phyloP scores from a whole-genome alignment of 2,329 filamentous ascomycete genomes.

The Hypocreales sp. region DNA sequence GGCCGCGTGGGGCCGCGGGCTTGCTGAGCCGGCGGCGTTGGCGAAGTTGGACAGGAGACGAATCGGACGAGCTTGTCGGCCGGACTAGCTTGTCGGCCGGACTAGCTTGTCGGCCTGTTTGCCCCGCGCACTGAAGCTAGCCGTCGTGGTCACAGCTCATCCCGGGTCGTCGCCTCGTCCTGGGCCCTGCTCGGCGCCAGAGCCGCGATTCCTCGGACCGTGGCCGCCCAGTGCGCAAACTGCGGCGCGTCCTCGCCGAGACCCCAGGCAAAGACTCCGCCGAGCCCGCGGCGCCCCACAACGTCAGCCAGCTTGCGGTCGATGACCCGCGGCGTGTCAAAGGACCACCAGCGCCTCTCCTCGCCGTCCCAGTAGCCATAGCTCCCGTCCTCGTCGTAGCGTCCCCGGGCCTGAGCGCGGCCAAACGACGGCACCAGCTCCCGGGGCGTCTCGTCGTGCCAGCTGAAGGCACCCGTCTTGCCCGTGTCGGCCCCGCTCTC shows the following conservation, averaged over 20 bases:
- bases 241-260: constrained; percentile 48
- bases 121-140: too few relatives aligned
- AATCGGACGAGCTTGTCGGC: too few relatives aligned
- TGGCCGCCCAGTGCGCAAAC: constrained; percentile 24
- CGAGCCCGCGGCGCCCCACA: constrained; percentile 37
- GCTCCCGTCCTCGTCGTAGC: constrained; percentile 43
- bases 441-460: constrained; percentile 35
- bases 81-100: too few relatives aligned
- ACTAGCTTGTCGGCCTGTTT: too few relatives aligned
- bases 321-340: constrained; percentile 49
- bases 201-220: constrained; percentile 7
- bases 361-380: constrained; percentile 51
- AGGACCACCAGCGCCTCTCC: constrained; percentile 55
- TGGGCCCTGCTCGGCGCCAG: too few relatives aligned
- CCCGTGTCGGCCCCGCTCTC: constrained; percentile 39
- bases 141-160: too few relatives aligned
- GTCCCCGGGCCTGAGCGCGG: constrained; percentile 33
- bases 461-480: constrained; percentile 44
- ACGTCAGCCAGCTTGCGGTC: constrained; percentile 45
- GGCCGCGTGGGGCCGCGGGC: too few relatives aligned
- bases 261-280: constrained; percentile 64
- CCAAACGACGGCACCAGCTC: constrained; percentile 42
- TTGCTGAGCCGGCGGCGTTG: too few relatives aligned
- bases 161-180: too few relatives aligned
- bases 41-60: too few relatives aligned